phyloP scores from a whole-genome alignment of 768 basidiomycete species.

The Clavulina sp. region DNA sequence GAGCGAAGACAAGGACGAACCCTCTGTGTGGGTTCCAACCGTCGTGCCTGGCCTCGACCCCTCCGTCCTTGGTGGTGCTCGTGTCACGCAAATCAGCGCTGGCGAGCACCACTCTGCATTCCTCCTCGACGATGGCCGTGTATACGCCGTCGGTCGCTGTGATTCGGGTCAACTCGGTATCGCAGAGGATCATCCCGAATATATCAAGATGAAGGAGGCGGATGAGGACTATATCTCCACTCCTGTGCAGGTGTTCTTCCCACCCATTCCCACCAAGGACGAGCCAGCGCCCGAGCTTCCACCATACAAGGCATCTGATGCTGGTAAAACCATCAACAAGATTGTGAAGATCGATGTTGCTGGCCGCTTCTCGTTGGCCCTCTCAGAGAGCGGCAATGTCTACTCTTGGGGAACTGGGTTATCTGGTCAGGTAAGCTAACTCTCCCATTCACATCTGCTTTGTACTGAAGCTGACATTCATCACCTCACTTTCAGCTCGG shows the following conservation, averaged over 20 bases:
- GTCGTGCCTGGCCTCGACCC: constrained; percentile 43
- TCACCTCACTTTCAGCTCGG: constrained; percentile 20
- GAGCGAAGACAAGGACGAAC: background rate
- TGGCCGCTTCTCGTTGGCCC: constrained; percentile 23
- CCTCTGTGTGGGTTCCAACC: constrained; percentile 34
- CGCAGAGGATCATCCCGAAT: constrained; percentile 23
- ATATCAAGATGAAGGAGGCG: background rate
- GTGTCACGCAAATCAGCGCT: constrained; percentile 54
- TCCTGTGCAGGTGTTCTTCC: constrained; percentile 21
- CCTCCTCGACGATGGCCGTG: constrained; percentile 62
- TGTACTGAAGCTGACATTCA: background rate
- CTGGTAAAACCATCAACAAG: constrained; percentile 9
- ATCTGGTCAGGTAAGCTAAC: constrained; percentile 4
- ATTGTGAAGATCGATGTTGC: constrained; percentile 23
- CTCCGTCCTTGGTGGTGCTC: constrained; percentile 38
- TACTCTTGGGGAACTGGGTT: constrained; percentile 26
- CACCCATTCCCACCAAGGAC: constrained; percentile 21
- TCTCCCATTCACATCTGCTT: background rate
- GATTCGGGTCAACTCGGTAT: constrained; percentile 72
- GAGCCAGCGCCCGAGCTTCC: constrained; percentile 17
- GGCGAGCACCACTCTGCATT: constrained; percentile 88
- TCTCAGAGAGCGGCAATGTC: constrained; percentile 21
- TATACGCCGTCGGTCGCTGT: constrained; percentile 73
- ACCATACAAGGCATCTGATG: background rate
- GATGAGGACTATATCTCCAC: constrained; percentile 2